phyloP scores from a whole-genome alignment of 768 basidiomycete genomes.

The Symmetrospora coprosmae region DNA sequence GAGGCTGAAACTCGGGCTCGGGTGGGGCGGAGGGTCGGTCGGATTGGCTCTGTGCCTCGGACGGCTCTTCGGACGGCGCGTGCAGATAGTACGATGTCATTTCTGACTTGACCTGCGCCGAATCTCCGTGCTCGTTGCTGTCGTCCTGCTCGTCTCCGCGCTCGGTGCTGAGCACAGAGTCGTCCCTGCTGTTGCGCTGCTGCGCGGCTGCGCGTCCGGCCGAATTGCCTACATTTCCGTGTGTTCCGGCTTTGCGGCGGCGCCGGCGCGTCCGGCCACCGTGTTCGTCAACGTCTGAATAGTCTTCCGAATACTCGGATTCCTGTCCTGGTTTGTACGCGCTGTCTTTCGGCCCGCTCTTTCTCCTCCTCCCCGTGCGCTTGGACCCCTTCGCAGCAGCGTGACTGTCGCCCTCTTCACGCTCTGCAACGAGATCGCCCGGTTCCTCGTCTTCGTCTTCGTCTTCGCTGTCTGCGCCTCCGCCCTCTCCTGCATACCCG shows the following conservation, averaged over 20 bases:
- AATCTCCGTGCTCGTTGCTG: too few species aligned
- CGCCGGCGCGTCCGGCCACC: slow-evolving; percentile 11
- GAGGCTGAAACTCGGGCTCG: background rate
- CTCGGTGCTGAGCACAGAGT: too few species aligned
- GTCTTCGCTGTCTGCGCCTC: background rate
- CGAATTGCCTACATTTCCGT: background rate
- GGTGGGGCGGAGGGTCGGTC: too few species aligned
- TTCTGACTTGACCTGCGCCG: too few species aligned
- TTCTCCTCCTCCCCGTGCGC: background rate
- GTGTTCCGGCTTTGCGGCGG: background rate
- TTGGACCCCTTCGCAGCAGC: background rate
- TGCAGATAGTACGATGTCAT: slow-evolving; percentile 19
- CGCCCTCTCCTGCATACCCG: too few species aligned
- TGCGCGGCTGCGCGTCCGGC: background rate
- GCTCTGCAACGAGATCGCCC: background rate
- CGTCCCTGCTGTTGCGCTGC: too few species aligned
- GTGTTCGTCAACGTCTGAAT: slow-evolving; percentile 22
- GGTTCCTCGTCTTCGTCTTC: background rate
- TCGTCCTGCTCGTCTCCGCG: too few species aligned
- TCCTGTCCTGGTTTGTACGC: slow-evolving; percentile 20
- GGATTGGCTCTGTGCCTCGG: too few species aligned
- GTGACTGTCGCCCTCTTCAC: background rate
- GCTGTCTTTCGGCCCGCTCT: slow-evolving; percentile 2
- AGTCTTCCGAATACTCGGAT: slow-evolving; percentile 13
- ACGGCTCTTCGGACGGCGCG: slow-evolving; percentile 4